Evolutionary conservation across 2,329 filamentous ascomycete genomes (phyloP), one percentile per base, ranked within the genome.

Genomic region (Neofusicoccum sp.): DNA sequence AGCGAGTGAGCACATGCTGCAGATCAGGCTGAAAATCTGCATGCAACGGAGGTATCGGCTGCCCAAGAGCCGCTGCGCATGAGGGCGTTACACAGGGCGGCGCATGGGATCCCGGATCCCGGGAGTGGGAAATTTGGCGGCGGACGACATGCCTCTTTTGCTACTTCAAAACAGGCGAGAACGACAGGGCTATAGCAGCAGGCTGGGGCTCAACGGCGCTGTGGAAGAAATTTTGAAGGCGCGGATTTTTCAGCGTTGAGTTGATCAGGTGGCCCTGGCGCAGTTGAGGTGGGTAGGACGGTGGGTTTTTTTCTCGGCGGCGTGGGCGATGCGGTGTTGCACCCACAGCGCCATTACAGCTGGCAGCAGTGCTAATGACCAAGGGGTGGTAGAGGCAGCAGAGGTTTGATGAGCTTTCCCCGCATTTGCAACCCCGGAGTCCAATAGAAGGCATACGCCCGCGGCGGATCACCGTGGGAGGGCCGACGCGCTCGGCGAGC

Each of bases 331-430:
- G 38, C 20, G 20, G 20, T 20, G 20, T 20, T 20, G 20, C 20
- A 20, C 20, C 20, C 20, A 20, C 20, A 20, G 20, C 20, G 20
- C 20, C 20, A 28, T 33, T 43, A n/a, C 36, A 43, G 38, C 14
- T 41, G 51, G 38, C 36, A 31, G 14, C 4, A 12, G 20, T 53
- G 38, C 36, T 44, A 33, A 56, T n/a, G 38, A n/a, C 26, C 36
- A 43, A 38, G 51, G 9, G 30, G 6, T 16, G 51, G 45, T 41
- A 33, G 36, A 43, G 51, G 38, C 26, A 8, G 38, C 38, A 31
- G 24, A 14, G 38, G 51, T 56, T 56, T 56, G 51, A 56, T 56
- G 51, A 56, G 51, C 9, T 26, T 56, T 56, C 51, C 51, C 51
- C 51, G 51, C 51, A 56, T 56, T 33, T 43, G 51, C 51, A 30